These are phyloP conservation scores for Calocybe indica DNA, from an alignment of 768 basidiomycete species.

Conservation along the genomic window DNA sequence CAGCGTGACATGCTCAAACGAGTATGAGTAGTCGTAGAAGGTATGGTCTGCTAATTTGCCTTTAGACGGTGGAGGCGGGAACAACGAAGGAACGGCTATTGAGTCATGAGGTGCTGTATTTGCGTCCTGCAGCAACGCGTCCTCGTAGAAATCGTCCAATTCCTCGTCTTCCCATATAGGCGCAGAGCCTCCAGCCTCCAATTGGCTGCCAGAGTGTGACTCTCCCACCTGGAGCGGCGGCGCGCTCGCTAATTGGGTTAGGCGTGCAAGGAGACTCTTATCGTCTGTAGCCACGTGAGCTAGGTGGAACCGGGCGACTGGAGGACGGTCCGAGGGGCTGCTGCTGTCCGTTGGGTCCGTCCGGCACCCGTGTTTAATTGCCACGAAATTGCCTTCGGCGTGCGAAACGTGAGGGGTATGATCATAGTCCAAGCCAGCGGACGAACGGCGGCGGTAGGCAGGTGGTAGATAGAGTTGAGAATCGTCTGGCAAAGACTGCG, in stretches of 20 bases:
- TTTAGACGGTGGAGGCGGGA: conserved; percentile 41
- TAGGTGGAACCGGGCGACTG: conserved; percentile 11
- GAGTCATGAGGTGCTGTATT: conserved; percentile 7
- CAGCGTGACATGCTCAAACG: conserved; percentile 28
- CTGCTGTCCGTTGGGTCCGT: background rate
- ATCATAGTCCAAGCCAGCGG: conserved; percentile 2
- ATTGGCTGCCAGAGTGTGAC: conserved; percentile 2
- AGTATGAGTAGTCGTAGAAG: conserved; percentile 34
- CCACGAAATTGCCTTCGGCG: no score
- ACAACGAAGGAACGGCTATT: conserved; percentile 19
- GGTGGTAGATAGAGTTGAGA: conserved; percentile 24
- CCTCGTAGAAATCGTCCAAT: conserved; percentile 27
- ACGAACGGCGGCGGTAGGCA: conserved; percentile 36
- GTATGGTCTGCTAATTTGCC: conserved; percentile 31
- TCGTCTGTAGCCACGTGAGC: conserved; percentile 69
- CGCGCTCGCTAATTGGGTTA: conserved; percentile 45
- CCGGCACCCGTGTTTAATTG: no score
- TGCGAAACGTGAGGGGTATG: background rate
- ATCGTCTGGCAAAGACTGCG: conserved; percentile 9
- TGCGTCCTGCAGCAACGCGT: conserved; percentile 1
- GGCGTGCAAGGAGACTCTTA: conserved; percentile 48
- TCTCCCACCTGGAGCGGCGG: conserved; percentile 30
- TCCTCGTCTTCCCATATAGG: conserved; percentile 52
- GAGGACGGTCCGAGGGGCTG: background rate
- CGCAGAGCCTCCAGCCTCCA: conserved; percentile 30